phyloP scores from a whole-genome alignment of 768 basidiomycete genomes.

The Suillus lakei region DNA sequence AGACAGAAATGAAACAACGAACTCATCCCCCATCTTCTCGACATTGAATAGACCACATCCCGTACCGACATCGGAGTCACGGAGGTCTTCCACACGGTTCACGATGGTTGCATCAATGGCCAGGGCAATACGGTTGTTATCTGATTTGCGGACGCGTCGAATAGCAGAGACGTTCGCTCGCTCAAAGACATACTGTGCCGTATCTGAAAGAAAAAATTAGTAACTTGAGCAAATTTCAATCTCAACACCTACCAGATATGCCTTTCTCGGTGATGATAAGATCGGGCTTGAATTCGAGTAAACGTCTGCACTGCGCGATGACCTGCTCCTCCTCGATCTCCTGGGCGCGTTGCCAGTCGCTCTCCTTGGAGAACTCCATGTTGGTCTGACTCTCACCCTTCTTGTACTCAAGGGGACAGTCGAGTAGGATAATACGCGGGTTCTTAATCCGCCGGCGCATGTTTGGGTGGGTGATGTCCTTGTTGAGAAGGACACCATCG shows the following conservation, averaged over 20 bases:
- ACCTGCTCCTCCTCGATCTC: conserved; percentile 98
- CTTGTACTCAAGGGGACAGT: conserved; percentile 98
- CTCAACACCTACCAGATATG: conserved; percentile 72
- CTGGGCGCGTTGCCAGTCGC: conserved; percentile 90
- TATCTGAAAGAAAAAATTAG: conserved; percentile 53
- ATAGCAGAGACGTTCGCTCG: conserved; percentile 91
- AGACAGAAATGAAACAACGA: conserved; percentile 18
- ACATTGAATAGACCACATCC: conserved; percentile 95
- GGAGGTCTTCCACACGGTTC: conserved; percentile 92
- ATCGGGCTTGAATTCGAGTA: conserved; percentile 95
- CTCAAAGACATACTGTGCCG: conserved; percentile 89
- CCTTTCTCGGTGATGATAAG: conserved; percentile 98
- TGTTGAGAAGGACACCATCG: conserved; percentile 95
- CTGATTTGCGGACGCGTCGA: conserved; percentile 97
- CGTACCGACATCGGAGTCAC: conserved; percentile 91
- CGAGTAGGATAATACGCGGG: conserved; percentile 86
- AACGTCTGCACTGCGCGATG: conserved; percentile 79
- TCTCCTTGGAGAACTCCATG: conserved; percentile 95
- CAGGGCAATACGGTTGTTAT: conserved; percentile 97
- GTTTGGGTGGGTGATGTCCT: conserved; percentile 97
- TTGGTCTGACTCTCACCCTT: conserved; percentile 99
- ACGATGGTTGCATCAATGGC: conserved; percentile 97
- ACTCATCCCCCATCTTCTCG: conserved; percentile 98
- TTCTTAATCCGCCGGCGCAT: conserved; percentile 93
- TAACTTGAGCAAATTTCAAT: background rate